Conservation (phyloP, 805 yeast genomes). For the Lipomyces kockii region DNA sequence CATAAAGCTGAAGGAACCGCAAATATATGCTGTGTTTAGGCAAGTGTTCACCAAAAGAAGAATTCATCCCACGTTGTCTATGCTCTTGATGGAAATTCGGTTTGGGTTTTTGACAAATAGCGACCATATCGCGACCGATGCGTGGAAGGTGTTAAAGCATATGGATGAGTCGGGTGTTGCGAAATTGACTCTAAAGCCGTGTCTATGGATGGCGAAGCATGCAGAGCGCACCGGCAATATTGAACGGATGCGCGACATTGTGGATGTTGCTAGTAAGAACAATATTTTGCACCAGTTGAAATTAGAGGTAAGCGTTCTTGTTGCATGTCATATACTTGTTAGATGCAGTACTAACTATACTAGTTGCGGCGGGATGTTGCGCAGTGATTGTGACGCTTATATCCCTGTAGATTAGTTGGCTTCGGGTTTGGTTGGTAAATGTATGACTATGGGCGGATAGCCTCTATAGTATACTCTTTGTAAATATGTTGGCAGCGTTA, state of each 20-base stretch:
- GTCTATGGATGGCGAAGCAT: constrained; percentile 21
- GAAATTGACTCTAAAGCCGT: constrained; percentile 7
- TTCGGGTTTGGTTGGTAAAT: background rate
- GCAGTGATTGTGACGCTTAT: background rate
- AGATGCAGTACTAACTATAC: background rate
- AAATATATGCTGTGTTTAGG: constrained; percentile 14
- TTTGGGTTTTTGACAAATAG: constrained; percentile 16
- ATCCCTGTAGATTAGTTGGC: background rate
- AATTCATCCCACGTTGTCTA: constrained; percentile 16
- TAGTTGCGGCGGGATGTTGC: constrained; percentile 1
- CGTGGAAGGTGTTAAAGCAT: constrained; percentile 17
- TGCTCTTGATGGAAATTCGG: constrained; percentile 23
- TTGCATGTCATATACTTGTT: too few species aligned
- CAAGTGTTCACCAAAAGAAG: constrained; percentile 21
- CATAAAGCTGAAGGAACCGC: constrained; percentile 17
- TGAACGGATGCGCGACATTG: constrained; percentile 12
- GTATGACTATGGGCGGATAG: background rate
- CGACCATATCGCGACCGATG: constrained; percentile 11
- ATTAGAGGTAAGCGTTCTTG: constrained; percentile 9
- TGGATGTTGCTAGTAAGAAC: constrained; percentile 10
- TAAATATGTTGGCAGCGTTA: background rate
- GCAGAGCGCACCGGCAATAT: constrained; percentile 13
- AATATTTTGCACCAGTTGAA: constrained; percentile 8
- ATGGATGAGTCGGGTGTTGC: constrained; percentile 9
- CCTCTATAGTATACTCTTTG: background rate